Evolutionary conservation across 148 eudicot species (phyloP).

Genomic region (Amaranthus palmeri): DNA sequence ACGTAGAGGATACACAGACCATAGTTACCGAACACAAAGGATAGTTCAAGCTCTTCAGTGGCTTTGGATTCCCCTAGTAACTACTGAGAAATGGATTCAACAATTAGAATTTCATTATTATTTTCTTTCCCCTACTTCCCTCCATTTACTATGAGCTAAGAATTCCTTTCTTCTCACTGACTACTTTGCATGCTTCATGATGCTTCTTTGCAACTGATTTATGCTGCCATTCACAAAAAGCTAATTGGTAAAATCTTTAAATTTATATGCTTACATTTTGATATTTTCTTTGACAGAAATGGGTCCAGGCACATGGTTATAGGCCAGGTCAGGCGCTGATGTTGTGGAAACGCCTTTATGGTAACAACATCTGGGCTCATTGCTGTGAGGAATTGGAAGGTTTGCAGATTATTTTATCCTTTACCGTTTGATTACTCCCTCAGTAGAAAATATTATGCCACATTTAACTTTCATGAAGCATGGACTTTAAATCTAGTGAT

Average conservation of each 20-base stretch:
- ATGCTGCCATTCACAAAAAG: background rate
- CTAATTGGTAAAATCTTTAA: background rate
- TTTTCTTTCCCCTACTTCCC: too few species aligned
- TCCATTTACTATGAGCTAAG: too few species aligned
- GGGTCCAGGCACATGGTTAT: slow-evolving; percentile 81
- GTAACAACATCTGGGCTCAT: slow-evolving; percentile 80
- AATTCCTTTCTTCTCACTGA: too few species aligned
- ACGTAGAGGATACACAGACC: background rate
- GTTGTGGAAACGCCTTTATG: slow-evolving; percentile 93
- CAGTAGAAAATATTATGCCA: background rate
- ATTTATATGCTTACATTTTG: slow-evolving; percentile 10
- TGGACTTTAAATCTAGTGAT: background rate
- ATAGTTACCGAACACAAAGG: background rate
- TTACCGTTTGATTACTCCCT: background rate
- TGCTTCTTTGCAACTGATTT: background rate
- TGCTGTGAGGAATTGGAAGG: slow-evolving; percentile 87
- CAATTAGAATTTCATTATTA: too few species aligned
- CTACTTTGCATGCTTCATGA: too few species aligned
- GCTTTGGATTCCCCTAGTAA: too few species aligned
- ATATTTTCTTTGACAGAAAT: slow-evolving; percentile 47
- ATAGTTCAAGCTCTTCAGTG: too few species aligned
- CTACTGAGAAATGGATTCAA: too few species aligned
- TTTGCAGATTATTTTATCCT: slow-evolving; percentile 9
- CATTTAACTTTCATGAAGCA: background rate
- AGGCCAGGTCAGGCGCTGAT: slow-evolving; percentile 93